Base-by-base conservation (phyloP, 768 basidiomycete genomes). In the Phylloporus sp. region DNA sequence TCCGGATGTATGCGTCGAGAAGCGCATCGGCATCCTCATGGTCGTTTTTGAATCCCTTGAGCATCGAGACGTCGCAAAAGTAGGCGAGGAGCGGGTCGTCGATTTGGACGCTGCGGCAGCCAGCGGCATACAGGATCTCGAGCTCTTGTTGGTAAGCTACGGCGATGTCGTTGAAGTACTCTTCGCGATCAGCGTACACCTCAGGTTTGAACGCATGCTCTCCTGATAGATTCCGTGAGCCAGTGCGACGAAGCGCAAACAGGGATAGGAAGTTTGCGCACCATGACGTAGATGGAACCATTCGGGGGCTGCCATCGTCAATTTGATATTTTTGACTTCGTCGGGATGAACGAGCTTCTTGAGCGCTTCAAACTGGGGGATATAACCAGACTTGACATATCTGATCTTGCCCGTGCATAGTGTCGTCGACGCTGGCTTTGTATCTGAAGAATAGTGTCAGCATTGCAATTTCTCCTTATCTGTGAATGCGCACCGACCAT, bases 241-340 rank as follows among this genome's bases (percentile, higher is more conserved):
- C 14, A 8, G 8, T 4, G 2, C 9, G 36, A 24, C 2, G 8
- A 6, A 6, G 4, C 3, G 5, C 13, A 15, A 14, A 11, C 5
- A 4, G 11, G 4, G 7, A 34, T n/a, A 18, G 4, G 10, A 32
- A 22, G 14, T 5, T 5, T 7, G 6, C 54, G 71, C 72, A 40
- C 84, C 84, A 59, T 82, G 81, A 21, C 79, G 76, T 23, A 84
- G 76, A 60, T 84, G 82, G 62, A 79, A 82, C 81, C 83, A 84
- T 28, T 80, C 79, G 4, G 85, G 86, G 0, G 84, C 78, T 49
- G 79, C 82, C 64, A 86, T 69, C 13, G 82, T 87, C 48, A 88
- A 57, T 62, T 90, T 89, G 63, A 88, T 75, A 57, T 74, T 71
- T 57, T 74, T 74, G 48, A 84, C 78, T 56, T 86, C 82, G 65